phyloP scores from a whole-genome alignment of 768 basidiomycete species.

The Termitomyces sp. region DNA sequence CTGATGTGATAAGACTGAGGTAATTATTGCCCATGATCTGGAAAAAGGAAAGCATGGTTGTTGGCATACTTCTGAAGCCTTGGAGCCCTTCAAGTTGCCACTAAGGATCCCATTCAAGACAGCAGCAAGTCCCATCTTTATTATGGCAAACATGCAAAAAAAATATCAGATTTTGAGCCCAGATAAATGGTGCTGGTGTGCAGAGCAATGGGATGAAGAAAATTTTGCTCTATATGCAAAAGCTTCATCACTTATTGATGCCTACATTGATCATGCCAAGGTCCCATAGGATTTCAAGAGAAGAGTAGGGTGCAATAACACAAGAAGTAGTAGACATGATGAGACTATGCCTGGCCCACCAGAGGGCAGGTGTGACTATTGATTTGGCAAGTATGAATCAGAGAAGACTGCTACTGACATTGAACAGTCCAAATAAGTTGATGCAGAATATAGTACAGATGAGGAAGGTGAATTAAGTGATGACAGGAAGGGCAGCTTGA shows the following conservation, averaged over 20 bases:
- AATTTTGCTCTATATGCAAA: too few relatives aligned
- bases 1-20: background rate
- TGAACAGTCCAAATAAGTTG: background rate
- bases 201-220: too few relatives aligned
- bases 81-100: background rate
- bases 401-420: background rate
- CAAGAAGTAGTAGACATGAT: background rate
- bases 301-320: background rate
- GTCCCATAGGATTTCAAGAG: background rate
- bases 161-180: too few relatives aligned
- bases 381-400: background rate
- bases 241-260: too few relatives aligned
- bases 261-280: background rate
- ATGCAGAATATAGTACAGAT: background rate
- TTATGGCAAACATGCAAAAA: background rate
- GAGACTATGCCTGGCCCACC: background rate
- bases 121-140: background rate
- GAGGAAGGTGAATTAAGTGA: background rate
- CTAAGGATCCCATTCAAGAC: background rate
- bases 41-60: background rate
- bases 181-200: accelerated
- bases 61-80: background rate
- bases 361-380: background rate
- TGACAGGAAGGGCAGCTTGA: too few relatives aligned
- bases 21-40: background rate